Conservation (phyloP, 495 filamentous ascomycete species). For the Aspergillus campestris region DNA sequence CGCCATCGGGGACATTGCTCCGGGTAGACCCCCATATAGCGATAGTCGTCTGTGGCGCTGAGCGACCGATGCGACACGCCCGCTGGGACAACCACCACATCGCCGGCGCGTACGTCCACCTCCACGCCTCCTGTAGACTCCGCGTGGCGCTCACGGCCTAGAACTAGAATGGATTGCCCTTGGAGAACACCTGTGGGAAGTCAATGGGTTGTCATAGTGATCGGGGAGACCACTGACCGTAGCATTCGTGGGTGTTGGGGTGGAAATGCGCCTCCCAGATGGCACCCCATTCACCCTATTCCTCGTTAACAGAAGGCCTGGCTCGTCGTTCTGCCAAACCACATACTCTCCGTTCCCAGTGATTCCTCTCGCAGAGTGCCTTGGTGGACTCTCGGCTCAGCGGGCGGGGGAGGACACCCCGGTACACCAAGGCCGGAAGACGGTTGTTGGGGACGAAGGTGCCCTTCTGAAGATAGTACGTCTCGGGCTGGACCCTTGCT, state of each 20-base stretch:
- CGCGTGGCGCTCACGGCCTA: not conserved
- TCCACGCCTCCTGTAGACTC: conserved; percentile 3
- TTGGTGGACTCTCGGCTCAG: not conserved
- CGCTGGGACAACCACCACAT: conserved; percentile 6
- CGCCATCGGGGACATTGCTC: conserved; percentile 2
- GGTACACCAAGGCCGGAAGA: conserved; percentile 4
- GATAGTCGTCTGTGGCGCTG: not conserved
- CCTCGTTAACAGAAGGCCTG: too few species aligned
- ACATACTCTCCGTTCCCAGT: conserved; percentile 3
- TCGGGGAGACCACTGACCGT: not conserved
- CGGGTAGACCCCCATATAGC: conserved; percentile 7
- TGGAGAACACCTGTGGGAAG: not conserved
- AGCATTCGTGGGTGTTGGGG: conserved; percentile 8
- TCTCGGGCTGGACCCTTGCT: not conserved
- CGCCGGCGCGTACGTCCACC: conserved; percentile 3
- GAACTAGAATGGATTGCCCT: not conserved
- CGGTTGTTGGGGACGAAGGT: conserved; percentile 3
- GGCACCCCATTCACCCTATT: conserved; percentile 5
- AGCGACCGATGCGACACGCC: conserved; percentile 5
- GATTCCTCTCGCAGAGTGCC: conserved; percentile 4
- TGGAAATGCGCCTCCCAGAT: conserved; percentile 6
- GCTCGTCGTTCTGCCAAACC: too few species aligned
- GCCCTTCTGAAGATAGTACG: conserved; percentile 1
- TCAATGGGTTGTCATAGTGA: too few species aligned
- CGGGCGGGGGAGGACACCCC: conserved; percentile 1